phyloP scores from a whole-genome alignment of 768 basidiomycete species.

The Lanmaoa pseudosensibilis region DNA sequence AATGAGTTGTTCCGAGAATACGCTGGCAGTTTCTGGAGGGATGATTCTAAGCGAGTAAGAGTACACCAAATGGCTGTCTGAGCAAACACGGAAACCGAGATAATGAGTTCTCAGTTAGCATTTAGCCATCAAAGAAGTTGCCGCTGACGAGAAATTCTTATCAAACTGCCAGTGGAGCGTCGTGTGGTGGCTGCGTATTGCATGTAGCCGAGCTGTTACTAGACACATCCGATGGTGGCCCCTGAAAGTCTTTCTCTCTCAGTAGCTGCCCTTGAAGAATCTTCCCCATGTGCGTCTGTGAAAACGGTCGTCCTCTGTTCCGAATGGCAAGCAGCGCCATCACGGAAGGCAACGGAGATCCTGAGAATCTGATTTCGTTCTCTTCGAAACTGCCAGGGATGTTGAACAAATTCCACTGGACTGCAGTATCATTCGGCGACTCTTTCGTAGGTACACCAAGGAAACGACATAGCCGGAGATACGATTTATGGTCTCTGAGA shows the following conservation, averaged over 20 bases:
- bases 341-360: no score
- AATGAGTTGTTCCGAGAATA: no score
- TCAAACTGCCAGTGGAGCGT: background rate
- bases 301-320: background rate
- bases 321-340: background rate
- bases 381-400: background rate
- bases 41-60: no score
- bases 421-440: background rate
- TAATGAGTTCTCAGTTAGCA: background rate
- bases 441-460: conserved; percentile 18
- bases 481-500: no score
- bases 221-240: no score
- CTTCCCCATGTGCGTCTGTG: background rate
- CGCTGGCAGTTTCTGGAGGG: no score
- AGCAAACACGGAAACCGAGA: no score
- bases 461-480: conserved; percentile 20
- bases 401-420: background rate
- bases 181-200: no score
- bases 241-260: background rate
- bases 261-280: background rate
- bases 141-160: background rate
- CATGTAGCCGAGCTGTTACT: no score
- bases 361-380: background rate
- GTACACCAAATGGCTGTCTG: no score
- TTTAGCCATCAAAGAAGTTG: background rate